Base-by-base conservation (phyloP, 2,329 filamentous ascomycete species). In the Scedosporium boydii region DNA sequence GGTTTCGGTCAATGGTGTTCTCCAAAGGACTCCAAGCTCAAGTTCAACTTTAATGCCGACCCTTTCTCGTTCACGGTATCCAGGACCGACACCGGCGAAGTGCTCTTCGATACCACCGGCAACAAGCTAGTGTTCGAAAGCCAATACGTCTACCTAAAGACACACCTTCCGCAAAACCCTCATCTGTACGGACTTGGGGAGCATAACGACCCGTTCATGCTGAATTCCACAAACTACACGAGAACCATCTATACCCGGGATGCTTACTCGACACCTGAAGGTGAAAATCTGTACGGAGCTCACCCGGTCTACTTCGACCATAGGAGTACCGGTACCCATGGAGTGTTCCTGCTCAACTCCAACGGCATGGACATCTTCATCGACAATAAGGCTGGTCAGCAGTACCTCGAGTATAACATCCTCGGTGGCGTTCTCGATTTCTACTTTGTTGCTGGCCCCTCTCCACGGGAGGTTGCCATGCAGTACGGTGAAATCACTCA, bases 151-250 rank as follows among this genome's bases (percentile, higher is more conserved):
- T 82, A 85, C 18, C 77, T 92, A 62, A 80, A 86, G 34, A 91
- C 89, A 7, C 82, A 77, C 66, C 76, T 93, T 27, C 88, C 89
- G 0, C 72, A 82, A 1, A 76, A 85, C 62, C 86, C 88, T 0
- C 85, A 88, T 68, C 75, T 93, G 6, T 93, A 93, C 70, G 89
- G 89, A 1, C 78, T 92, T 3, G 89, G 89, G 41, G 89, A 92
- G 73, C 86, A 90, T 70, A 86, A 82, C 1, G 88, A 91, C 67
- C 77, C 83, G 6, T 84, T 90, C 69, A 80, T 81, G 56, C 76
- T 91, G 61, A 84, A 84, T 63, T 87, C 82, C 0, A 84, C 80
- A 34, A 81, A 87, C 71, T 90, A 90, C 71, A 86, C 83, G 41
- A 83, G 89, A 46, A 88, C 87, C 0, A 70, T 90, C 3, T 89